Conservation (phyloP, 2,329 filamentous ascomycete genomes). For the Beauveria rudraprayagi region DNA sequence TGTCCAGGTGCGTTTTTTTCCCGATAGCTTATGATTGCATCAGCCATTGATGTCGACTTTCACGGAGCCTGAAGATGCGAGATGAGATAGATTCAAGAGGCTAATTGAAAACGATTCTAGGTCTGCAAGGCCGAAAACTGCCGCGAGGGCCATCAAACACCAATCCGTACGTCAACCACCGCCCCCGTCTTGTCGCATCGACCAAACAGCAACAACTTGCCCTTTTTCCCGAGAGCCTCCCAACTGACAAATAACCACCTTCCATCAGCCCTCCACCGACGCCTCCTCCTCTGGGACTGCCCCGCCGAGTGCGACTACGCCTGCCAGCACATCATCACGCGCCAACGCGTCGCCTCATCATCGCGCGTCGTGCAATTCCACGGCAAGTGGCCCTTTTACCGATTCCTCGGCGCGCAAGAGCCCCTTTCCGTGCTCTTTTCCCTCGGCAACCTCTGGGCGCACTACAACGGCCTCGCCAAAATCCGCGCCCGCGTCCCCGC, state of each 20-base stretch:
- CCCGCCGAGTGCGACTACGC: slow-evolving; percentile 93
- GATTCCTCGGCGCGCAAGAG: slow-evolving; percentile 88
- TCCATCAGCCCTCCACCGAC: slow-evolving; percentile 71
- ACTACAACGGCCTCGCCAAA: slow-evolving; percentile 66
- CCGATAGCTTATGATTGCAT: neutral
- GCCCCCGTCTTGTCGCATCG: slow-evolving; percentile 7
- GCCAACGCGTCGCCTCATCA: slow-evolving; percentile 56
- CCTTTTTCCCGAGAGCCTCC: neutral
- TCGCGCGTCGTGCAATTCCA: slow-evolving; percentile 82
- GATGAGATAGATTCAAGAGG: neutral
- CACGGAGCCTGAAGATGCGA: neutral
- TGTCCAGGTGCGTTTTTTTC: slow-evolving; percentile 52
- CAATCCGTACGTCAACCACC: slow-evolving; percentile 56
- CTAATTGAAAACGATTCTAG: slow-evolving; percentile 34
- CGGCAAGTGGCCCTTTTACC: slow-evolving; percentile 96
- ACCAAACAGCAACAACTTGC: neutral
- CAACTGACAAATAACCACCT: neutral
- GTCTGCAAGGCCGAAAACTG: slow-evolving; percentile 79
- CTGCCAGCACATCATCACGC: slow-evolving; percentile 88
- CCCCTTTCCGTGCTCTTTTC: slow-evolving; percentile 91
- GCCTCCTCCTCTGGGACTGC: slow-evolving; percentile 87
- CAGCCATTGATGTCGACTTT: neutral
- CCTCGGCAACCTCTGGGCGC: slow-evolving; percentile 81
- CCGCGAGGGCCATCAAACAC: slow-evolving; percentile 48
- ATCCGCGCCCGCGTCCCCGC: slow-evolving; percentile 63